These are phyloP conservation scores for Kwoniella dendrophila DNA, from an alignment of 768 basidiomycete genomes.

Conservation along the genomic window DNA sequence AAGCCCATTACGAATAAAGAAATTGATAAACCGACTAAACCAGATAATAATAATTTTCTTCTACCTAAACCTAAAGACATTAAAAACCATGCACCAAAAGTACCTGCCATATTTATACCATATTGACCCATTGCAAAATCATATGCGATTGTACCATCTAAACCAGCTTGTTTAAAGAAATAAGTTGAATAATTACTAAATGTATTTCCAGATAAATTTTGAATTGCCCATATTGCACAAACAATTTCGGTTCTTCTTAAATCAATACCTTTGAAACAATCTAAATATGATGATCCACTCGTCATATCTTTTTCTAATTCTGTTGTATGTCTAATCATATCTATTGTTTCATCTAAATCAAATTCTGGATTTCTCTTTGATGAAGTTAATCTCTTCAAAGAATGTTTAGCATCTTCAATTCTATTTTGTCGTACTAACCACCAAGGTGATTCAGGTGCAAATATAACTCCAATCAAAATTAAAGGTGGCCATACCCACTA, in stretches of 20 bases:
- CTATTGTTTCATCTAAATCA: slow-evolving; percentile 54
- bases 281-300: slow-evolving; percentile 54
- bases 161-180: slow-evolving; percentile 50
- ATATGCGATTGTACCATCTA: slow-evolving; percentile 30
- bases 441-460: slow-evolving; percentile 55
- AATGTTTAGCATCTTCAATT: slow-evolving; percentile 42
- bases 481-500: slow-evolving; percentile 50
- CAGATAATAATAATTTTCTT: slow-evolving; percentile 45
- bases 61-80: slow-evolving; percentile 44
- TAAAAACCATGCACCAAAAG: slow-evolving; percentile 39
- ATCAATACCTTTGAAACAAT: slow-evolving; percentile 58
- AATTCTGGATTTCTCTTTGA: slow-evolving; percentile 38
- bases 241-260: slow-evolving; percentile 61
- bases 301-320: slow-evolving; percentile 55
- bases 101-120: slow-evolving; percentile 44
- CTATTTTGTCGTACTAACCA: slow-evolving; percentile 49
- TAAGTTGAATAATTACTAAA: slow-evolving; percentile 49
- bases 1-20: slow-evolving; percentile 50
- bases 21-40: slow-evolving; percentile 43
- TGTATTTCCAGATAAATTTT: slow-evolving; percentile 46
- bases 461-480: slow-evolving; percentile 40
- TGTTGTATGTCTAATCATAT: slow-evolving; percentile 57
- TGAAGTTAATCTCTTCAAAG: slow-evolving; percentile 39
- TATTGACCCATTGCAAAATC: slow-evolving; percentile 49
- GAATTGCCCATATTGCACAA: slow-evolving; percentile 46